Conservation (phyloP, 345 rosid genomes). For the Cardamine occulta region DNA sequence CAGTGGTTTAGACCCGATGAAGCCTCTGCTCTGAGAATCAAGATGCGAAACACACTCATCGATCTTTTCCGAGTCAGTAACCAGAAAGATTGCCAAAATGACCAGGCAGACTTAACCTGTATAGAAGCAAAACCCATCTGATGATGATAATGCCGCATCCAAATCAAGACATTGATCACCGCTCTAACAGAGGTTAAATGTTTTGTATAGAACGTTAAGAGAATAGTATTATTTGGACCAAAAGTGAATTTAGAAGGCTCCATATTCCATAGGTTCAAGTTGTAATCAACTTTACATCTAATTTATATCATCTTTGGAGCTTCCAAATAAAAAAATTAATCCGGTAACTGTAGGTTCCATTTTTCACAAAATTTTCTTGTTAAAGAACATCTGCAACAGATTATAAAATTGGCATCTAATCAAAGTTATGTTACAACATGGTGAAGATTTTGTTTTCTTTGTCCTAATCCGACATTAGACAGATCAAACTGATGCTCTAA, state of each 20-base stretch:
- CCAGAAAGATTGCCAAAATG: no score
- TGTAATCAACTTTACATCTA: slow-evolving; percentile 1
- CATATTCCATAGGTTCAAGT: not conserved
- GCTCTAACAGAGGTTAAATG: slow-evolving; percentile 11
- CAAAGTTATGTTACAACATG: slow-evolving; percentile 12
- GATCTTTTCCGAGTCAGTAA: slow-evolving; percentile 52
- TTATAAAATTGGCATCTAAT: slow-evolving; percentile 5
- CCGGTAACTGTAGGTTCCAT: not conserved
- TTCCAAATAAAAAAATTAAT: not conserved
- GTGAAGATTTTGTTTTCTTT: slow-evolving; percentile 1
- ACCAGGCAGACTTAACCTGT: no score
- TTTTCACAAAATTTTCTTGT: not conserved
- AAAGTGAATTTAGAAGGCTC: not conserved
- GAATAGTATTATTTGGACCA: not conserved
- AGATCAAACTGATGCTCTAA: slow-evolving; percentile 46
- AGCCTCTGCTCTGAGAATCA: slow-evolving; percentile 77
- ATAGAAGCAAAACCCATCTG: slow-evolving; percentile 7
- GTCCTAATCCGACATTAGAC: not conserved
- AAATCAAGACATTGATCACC: slow-evolving; percentile 10
- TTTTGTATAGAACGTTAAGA: slow-evolving; percentile 10
- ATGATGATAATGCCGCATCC: slow-evolving; percentile 28
- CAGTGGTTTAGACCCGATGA: slow-evolving; percentile 86
- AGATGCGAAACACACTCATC: slow-evolving; percentile 60
- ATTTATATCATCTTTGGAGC: not conserved
- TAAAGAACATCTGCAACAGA: not conserved